Evolutionary conservation across 805 yeast species (phyloP), one percentile per base, ranked within the genome.

Genomic region (Brettanomyces custersianus): DNA sequence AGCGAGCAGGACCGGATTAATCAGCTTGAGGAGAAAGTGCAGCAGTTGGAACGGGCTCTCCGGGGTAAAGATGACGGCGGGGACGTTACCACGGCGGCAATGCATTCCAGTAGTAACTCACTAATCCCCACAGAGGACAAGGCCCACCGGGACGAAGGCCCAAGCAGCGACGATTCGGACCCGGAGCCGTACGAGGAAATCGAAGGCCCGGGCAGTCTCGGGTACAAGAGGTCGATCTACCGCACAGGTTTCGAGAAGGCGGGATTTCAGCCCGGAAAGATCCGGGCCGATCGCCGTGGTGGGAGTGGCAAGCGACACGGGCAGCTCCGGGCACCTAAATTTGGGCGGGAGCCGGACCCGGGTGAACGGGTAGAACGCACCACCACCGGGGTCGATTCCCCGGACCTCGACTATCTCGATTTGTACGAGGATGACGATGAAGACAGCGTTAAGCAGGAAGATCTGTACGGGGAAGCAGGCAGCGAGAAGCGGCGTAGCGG

Each of bases 201-300:
- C 7, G 62, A 56, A 35, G 49, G 54, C 27, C 49, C 59, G 0
- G 61, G 61, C n/a, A 43, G 47, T 12, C 39, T 57, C 30, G 54
- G 58, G 4, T 57, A 57, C 31, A 49, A 60, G 6, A 42, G 47
- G 36, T 57, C 62, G 4, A 57, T 57, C 35, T 57, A 57, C 38
- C 42, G 61, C 20, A 52, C 61, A 2, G 60, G 60, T 7, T 57
- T 57, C 39, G 62, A 57, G 40, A 57, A 57, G 39, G 62, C 62
- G 2, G 62, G 62, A 3, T 48, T 52, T 26, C 8, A 25, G 28
- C 7, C 15, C 28, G n/a, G n/a, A 12, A 11, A 6, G 28, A 25
- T 8, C 7, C 6, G 6, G 28, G n/a, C n/a, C n/a, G n/a, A 17
- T 13, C 28, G 13, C 28, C 7, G 47, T 12, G 36, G 40, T 12